Conservation (phyloP, 2,329 filamentous ascomycete species). For the Bipolaris bicolor region DNA sequence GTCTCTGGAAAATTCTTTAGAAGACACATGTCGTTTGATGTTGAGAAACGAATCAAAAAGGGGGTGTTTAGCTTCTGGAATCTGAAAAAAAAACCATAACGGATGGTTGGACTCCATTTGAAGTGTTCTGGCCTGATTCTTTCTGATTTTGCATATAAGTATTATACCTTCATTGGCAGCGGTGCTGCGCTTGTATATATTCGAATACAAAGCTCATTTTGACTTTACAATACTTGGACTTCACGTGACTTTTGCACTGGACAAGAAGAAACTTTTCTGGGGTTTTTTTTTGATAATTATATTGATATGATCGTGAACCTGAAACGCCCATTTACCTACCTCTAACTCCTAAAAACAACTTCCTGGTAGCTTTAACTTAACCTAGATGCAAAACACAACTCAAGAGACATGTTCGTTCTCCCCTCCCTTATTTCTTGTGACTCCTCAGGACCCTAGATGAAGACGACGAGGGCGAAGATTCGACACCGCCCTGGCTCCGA, state of each 20-base stretch:
- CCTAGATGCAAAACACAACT: too few relatives aligned
- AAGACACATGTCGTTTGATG: not conserved
- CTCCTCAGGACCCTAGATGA: too few relatives aligned
- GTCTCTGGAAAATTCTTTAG: not conserved
- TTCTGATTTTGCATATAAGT: not conserved
- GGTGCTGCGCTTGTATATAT: conserved; percentile 10
- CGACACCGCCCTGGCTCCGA: too few relatives aligned
- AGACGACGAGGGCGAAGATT: too few relatives aligned
- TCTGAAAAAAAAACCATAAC: not conserved
- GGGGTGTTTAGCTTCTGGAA: not conserved
- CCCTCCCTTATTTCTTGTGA: too few relatives aligned
- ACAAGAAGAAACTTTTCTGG: too few relatives aligned
- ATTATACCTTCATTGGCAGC: conserved; percentile 2
- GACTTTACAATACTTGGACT: not conserved
- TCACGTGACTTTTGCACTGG: not conserved
- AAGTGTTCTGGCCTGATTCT: not conserved
- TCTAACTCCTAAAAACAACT: too few relatives aligned
- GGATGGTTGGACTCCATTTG: not conserved
- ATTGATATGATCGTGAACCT: too few relatives aligned
- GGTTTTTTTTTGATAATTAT: too few relatives aligned
- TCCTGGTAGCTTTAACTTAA: too few relatives aligned
- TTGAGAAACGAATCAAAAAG: not conserved
- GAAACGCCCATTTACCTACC: too few relatives aligned
- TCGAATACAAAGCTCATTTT: not conserved
- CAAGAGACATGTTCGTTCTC: too few relatives aligned